phyloP scores from a whole-genome alignment of 2,329 filamentous ascomycete genomes.

The Microcera coccophila region DNA sequence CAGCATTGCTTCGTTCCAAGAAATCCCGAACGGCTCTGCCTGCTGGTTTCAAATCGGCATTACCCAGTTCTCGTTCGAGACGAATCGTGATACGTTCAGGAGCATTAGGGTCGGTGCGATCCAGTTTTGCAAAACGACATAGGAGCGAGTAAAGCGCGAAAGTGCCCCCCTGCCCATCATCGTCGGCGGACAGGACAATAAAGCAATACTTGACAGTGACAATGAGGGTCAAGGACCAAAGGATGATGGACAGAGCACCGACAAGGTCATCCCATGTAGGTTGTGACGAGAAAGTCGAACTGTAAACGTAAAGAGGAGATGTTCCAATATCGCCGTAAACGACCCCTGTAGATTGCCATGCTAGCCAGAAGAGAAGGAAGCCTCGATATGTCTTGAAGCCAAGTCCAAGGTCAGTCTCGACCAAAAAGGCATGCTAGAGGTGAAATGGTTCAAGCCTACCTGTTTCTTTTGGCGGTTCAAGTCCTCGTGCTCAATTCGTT shows the following conservation, averaged over 20 bases:
- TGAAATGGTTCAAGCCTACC: constrained; percentile 13
- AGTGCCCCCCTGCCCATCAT: constrained; percentile 68
- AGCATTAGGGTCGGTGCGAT: constrained; percentile 52
- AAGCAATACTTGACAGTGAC: constrained; percentile 67
- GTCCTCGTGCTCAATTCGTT: constrained; percentile 28
- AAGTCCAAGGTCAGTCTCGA: background rate
- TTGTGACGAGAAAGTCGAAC: constrained; percentile 58
- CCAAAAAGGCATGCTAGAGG: background rate
- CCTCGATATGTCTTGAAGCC: constrained; percentile 26
- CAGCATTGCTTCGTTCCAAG: constrained; percentile 53
- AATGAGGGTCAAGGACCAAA: constrained; percentile 66
- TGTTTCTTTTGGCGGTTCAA: constrained; percentile 26
- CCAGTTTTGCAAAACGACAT: constrained; percentile 57
- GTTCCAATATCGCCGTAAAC: constrained; percentile 68
- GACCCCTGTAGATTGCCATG: constrained; percentile 62
- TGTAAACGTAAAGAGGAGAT: constrained; percentile 67
- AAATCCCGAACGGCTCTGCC: constrained; percentile 51
- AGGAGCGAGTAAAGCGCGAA: constrained; percentile 65
- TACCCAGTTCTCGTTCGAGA: constrained; percentile 55
- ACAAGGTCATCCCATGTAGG: constrained; percentile 58
- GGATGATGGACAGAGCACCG: constrained; percentile 62
- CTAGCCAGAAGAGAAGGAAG: constrained; percentile 41
- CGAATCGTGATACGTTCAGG: constrained; percentile 49
- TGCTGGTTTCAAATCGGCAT: constrained; percentile 49
- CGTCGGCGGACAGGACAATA: constrained; percentile 62